A percentile compares a stretch with the other conserved stretches of the same genome.
Conservation (phyloP, 345 rosid species). For the Bruguiera gymnorhiza region DNA sequence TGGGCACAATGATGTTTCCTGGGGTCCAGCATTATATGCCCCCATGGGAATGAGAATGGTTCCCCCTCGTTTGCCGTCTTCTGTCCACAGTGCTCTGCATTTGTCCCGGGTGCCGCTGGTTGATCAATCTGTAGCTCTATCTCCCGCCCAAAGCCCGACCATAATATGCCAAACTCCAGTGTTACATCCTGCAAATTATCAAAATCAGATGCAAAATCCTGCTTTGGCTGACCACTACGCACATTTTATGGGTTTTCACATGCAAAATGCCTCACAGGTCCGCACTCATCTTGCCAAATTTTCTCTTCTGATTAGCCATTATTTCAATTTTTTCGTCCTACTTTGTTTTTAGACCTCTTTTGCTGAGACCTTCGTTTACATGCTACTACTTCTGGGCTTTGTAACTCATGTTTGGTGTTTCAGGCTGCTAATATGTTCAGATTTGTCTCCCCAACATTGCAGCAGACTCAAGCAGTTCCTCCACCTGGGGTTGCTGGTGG, state of each 20-base stretch:
- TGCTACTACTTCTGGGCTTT: no score
- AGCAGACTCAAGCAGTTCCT: neutral
- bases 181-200: conserved; percentile 38
- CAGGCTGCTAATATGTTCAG: conserved; percentile 2
- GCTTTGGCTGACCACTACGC: conserved; percentile 42
- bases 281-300: conserved; percentile 2
- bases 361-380: neutral
- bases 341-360: neutral
- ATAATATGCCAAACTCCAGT: conserved; percentile 37
- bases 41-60: neutral
- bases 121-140: conserved; percentile 38
- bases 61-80: conserved; percentile 28
- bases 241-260: conserved; percentile 45
- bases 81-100: conserved; percentile 40
- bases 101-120: conserved; percentile 43
- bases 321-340: neutral
- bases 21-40: conserved; percentile 44
- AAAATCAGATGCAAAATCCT: conserved; percentile 35
- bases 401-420: neutral
- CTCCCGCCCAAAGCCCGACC: conserved; percentile 40
- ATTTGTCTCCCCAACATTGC: neutral
- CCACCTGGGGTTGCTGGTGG: neutral
- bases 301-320: neutral
- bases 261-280: conserved; percentile 56
- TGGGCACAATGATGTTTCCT: conserved; percentile 74